Conservation (phyloP, 192 early-diverging fungal species). For the Podila horticola region DNA sequence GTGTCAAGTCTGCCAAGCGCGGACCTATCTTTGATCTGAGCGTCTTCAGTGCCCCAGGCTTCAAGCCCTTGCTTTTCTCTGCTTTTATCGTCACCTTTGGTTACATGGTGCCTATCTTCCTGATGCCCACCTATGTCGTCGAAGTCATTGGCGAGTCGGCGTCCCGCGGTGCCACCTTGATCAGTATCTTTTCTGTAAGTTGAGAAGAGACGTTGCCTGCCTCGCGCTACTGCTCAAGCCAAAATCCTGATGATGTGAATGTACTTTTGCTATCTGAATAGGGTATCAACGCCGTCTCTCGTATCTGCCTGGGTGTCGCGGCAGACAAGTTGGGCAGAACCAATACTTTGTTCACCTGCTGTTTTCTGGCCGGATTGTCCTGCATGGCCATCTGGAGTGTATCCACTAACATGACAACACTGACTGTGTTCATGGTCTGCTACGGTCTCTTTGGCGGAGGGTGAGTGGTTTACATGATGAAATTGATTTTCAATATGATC, state of each 20-base stretch:
- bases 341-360: slow-evolving; percentile 51
- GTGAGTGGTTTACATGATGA: slow-evolving; percentile 13
- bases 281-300: slow-evolving; percentile 57
- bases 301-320: slow-evolving; percentile 51
- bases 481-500: background rate
- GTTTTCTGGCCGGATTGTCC: slow-evolving; percentile 53
- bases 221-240: slow-evolving; percentile 1
- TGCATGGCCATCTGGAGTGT: slow-evolving; percentile 59
- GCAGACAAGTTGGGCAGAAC: slow-evolving; percentile 58
- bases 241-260: no score
- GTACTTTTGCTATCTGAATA: slow-evolving; percentile 16
- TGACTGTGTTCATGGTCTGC: slow-evolving; percentile 54
- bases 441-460: slow-evolving; percentile 63
- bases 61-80: slow-evolving; percentile 36
- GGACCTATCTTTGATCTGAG: slow-evolving; percentile 52
- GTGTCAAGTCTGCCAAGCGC: slow-evolving; percentile 26
- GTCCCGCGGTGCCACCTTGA: slow-evolving; percentile 15
- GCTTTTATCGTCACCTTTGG: slow-evolving; percentile 58
- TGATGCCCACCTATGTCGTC: slow-evolving; percentile 31
- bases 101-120: slow-evolving; percentile 48
- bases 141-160: slow-evolving; percentile 3
- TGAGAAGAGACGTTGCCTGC: background rate
- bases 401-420: slow-evolving; percentile 30
- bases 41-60: slow-evolving; percentile 51
- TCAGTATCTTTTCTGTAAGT: slow-evolving; percentile 31